These are phyloP conservation scores for Aspergillus hortae DNA, from an alignment of 2,329 filamentous ascomycete species.

Conservation along the genomic window DNA sequence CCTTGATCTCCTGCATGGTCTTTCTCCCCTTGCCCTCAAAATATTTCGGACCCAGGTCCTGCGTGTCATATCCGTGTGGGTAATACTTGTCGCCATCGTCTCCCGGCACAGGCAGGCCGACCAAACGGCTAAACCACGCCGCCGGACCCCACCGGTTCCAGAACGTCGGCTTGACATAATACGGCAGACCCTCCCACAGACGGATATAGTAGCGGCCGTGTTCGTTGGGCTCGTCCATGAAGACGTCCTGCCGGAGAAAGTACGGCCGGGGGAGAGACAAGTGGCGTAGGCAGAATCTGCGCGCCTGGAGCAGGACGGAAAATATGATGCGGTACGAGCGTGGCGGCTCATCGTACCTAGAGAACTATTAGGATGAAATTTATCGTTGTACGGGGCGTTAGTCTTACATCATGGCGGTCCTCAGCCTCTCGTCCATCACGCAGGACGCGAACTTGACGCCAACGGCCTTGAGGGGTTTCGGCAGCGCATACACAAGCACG, in stretches of 20 bases:
- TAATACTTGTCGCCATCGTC: constrained; percentile 46
- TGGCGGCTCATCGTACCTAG: constrained; percentile 13
- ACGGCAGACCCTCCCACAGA: constrained; percentile 59
- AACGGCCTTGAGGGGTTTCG: constrained; percentile 41
- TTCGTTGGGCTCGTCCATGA: constrained; percentile 50
- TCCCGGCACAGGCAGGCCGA: constrained; percentile 47
- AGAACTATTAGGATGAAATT: neutral
- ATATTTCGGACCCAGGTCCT: constrained; percentile 60
- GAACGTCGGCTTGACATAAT: constrained; percentile 58
- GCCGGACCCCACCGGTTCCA: constrained; percentile 61
- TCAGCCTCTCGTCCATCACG: constrained; percentile 61
- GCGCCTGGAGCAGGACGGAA: constrained; percentile 46
- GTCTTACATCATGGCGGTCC: constrained; percentile 61
- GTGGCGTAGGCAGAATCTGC: constrained; percentile 55
- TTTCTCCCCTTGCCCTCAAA: constrained; percentile 50
- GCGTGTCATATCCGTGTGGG: constrained; percentile 48
- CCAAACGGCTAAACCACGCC: constrained; percentile 46
- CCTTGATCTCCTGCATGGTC: constrained; percentile 24
- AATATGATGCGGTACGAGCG: constrained; percentile 30
- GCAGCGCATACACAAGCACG: constrained; percentile 58
- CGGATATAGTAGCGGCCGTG: constrained; percentile 52
- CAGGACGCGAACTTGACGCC: constrained; percentile 51
- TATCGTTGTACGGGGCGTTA: no score
- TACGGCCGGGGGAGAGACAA: constrained; percentile 57
- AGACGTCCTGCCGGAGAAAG: constrained; percentile 32